These are phyloP conservation scores for Blumeriella jaapii DNA, from an alignment of 2,329 filamentous ascomycete species.

Conservation along the genomic window DNA sequence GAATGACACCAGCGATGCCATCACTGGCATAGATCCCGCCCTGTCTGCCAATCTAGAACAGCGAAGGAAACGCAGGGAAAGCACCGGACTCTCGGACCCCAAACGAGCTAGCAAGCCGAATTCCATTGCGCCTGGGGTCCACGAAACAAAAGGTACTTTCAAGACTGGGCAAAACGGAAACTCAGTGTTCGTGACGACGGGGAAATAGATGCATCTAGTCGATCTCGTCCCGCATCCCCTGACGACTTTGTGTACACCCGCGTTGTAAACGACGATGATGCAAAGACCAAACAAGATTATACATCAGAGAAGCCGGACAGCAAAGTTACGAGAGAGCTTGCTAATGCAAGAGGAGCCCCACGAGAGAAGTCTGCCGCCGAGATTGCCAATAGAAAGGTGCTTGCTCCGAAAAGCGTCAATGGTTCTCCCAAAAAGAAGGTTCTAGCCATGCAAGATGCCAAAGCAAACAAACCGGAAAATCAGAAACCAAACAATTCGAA, in stretches of 20 bases:
- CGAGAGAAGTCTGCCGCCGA: slow-evolving; percentile 16
- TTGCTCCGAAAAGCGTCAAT: slow-evolving; percentile 41
- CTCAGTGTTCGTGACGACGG: slow-evolving; percentile 43
- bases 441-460: slow-evolving; percentile 28
- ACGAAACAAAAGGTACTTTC: slow-evolving; percentile 20
- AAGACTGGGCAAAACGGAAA: slow-evolving; percentile 49
- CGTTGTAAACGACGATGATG: slow-evolving; percentile 24
- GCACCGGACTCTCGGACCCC: slow-evolving; percentile 11
- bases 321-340: slow-evolving; percentile 18
- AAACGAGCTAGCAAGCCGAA: slow-evolving; percentile 11
- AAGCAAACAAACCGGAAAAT: slow-evolving; percentile 30
- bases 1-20: slow-evolving; percentile 13
- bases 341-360: slow-evolving; percentile 15
- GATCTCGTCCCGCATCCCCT: slow-evolving; percentile 21
- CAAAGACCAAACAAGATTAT: slow-evolving; percentile 7
- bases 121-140: slow-evolving; percentile 2
- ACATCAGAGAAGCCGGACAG: slow-evolving; percentile 12
- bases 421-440: slow-evolving; percentile 45
- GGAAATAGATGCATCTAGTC: slow-evolving; percentile 28
- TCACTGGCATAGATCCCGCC: slow-evolving; percentile 16
- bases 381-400: slow-evolving; percentile 19
- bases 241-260: slow-evolving; percentile 22
- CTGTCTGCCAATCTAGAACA: slow-evolving; percentile 27
- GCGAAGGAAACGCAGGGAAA: slow-evolving; percentile 27
- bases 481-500: slow-evolving; percentile 14